phyloP scores from a whole-genome alignment of 331 rosid genomes.

The Pyracantha coccinea region DNA sequence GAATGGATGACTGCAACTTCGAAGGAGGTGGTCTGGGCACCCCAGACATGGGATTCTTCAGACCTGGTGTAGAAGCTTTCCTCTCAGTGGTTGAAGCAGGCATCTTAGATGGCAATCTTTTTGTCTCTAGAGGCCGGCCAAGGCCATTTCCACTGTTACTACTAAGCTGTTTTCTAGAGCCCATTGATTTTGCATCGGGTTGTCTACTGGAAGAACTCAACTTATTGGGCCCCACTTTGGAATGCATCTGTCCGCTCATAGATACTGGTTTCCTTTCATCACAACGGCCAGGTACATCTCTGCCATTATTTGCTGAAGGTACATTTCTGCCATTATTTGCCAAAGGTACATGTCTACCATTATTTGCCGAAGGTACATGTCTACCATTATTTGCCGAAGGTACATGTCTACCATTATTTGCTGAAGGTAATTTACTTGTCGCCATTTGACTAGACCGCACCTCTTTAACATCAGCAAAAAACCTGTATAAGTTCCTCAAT shows the following conservation, averaged over 20 bases:
- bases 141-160: constrained; percentile 49
- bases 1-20: constrained; percentile 30
- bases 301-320: constrained; percentile 31
- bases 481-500: constrained; percentile 49
- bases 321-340: not conserved
- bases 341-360: too few relatives aligned
- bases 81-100: constrained; percentile 34
- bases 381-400: not conserved
- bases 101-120: constrained; percentile 41
- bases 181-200: constrained; percentile 26
- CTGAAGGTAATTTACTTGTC: constrained; percentile 22
- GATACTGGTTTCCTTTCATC: constrained; percentile 33
- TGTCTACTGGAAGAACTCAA: constrained; percentile 38
- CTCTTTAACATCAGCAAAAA: constrained; percentile 64
- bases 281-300: constrained; percentile 21
- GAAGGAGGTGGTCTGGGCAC: constrained; percentile 37
- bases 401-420: not conserved
- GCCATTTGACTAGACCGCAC: constrained; percentile 43
- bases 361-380: too few relatives aligned
- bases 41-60: constrained; percentile 31
- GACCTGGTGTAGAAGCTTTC: constrained; percentile 34
- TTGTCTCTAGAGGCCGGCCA: constrained; percentile 52
- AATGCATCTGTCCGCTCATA: constrained; percentile 14
- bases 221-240: constrained; percentile 39
- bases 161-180: constrained; percentile 56